Evolutionary conservation across 176 grass and related monocot genomes (phyloP).

Genomic region (Rhynchospora breviuscula): DNA sequence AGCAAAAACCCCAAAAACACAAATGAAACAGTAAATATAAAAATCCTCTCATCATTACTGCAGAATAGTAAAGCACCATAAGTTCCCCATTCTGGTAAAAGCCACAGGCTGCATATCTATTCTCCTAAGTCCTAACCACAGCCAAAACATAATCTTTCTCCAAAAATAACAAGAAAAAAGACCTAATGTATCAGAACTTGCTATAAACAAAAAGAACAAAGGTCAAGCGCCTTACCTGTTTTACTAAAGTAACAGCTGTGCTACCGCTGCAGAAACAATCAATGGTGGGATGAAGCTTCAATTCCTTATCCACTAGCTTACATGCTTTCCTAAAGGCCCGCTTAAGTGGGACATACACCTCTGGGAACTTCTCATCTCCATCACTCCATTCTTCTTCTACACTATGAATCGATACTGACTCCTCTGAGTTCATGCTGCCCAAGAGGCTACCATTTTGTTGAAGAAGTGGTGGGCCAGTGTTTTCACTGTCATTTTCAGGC

Average conservation of each 20-base stretch:
- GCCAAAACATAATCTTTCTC: not conserved
- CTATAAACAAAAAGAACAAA: not conserved
- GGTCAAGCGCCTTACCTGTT: constrained; percentile 48
- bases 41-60: too few relatives aligned
- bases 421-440: constrained; percentile 51
- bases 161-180: constrained; percentile 2
- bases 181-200: constrained; percentile 9
- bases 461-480: not conserved
- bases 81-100: too few relatives aligned
- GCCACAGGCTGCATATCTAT: too few relatives aligned
- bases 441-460: constrained; percentile 27
- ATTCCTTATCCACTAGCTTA: constrained; percentile 71
- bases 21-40: not conserved
- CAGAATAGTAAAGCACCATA: too few relatives aligned
- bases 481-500: constrained; percentile 42
- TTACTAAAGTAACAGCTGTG: constrained; percentile 86
- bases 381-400: constrained; percentile 29
- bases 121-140: too few relatives aligned
- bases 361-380: constrained; percentile 28
- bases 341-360: constrained; percentile 52
- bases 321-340: constrained; percentile 64
- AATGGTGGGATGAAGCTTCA: constrained; percentile 58
- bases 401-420: constrained; percentile 29
- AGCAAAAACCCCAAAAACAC: not conserved
- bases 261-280: constrained; percentile 84